A percentile compares a stretch with the other conserved stretches of the same genome.
phyloP scores from a whole-genome alignment of 2,329 filamentous ascomycete genomes.

The Gaeumannomyces tritici region DNA sequence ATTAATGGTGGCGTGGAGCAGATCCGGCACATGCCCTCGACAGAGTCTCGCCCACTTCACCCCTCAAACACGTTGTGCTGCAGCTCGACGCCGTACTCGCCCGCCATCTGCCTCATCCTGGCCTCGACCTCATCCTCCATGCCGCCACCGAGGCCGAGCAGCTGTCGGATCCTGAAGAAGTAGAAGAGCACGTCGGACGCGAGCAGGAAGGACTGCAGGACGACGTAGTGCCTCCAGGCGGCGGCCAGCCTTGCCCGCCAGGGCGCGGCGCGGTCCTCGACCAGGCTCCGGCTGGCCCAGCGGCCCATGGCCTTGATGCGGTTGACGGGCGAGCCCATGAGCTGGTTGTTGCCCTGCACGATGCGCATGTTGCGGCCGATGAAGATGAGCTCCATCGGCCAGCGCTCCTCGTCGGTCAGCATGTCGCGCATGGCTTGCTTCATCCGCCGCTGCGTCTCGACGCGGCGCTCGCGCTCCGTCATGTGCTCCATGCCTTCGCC shows the following conservation, averaged over 20 bases:
- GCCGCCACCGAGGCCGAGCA: slow-evolving; percentile 64
- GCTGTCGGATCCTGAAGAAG: slow-evolving; percentile 67
- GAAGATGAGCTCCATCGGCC: slow-evolving; percentile 85
- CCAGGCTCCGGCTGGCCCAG: slow-evolving; percentile 81
- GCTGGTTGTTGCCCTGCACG: slow-evolving; percentile 89
- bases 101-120: slow-evolving; percentile 78
- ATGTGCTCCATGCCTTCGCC: slow-evolving; percentile 50
- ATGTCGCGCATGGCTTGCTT: slow-evolving; percentile 60
- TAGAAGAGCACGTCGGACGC: slow-evolving; percentile 76
- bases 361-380: slow-evolving; percentile 88
- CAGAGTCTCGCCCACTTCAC: slow-evolving; percentile 26
- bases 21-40: too few relatives aligned
- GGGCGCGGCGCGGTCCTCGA: slow-evolving; percentile 59
- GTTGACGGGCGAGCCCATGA: slow-evolving; percentile 81
- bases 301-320: slow-evolving; percentile 86
- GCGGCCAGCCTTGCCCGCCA: slow-evolving; percentile 55
- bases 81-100: slow-evolving; percentile 84
- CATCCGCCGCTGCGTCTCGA: slow-evolving; percentile 81
- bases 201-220: slow-evolving; percentile 73
- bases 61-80: slow-evolving; percentile 86
- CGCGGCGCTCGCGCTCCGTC: slow-evolving; percentile 63
- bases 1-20: too few relatives aligned
- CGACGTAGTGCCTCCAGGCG: slow-evolving; percentile 59
- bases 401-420: slow-evolving; percentile 75
- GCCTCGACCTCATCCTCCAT: slow-evolving; percentile 94